A percentile compares a stretch with the other conserved stretches of the same genome.
Conservation (phyloP, 768 basidiomycete genomes). For the Phlebiopsis gigantea region DNA sequence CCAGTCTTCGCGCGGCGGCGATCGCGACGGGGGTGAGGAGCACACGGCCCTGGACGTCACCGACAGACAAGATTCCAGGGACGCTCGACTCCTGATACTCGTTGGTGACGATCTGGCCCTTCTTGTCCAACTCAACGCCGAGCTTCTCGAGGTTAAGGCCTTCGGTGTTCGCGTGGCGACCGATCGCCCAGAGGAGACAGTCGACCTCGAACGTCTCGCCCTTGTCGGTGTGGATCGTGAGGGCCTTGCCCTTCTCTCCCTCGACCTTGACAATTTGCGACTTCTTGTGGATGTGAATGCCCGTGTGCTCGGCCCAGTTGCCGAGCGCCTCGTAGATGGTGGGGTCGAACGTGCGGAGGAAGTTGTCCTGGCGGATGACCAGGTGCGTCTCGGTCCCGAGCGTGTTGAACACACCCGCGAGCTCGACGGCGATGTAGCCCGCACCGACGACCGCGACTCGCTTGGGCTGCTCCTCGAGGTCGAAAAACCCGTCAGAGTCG, state of each 20-base stretch:
- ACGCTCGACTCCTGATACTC: slow-evolving; percentile 85
- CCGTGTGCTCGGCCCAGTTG: slow-evolving; percentile 91
- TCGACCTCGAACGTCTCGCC: slow-evolving; percentile 85
- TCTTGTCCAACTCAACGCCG: slow-evolving; percentile 68
- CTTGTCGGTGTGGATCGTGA: slow-evolving; percentile 71
- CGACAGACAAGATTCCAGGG: slow-evolving; percentile 71
- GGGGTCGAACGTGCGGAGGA: slow-evolving; percentile 92
- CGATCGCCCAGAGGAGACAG: slow-evolving; percentile 90
- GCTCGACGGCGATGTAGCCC: slow-evolving; percentile 96
- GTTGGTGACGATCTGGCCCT: slow-evolving; percentile 86
- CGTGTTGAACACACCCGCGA: slow-evolving; percentile 90
- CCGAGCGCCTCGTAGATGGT: slow-evolving; percentile 78
- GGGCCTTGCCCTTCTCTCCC: slow-evolving; percentile 61
- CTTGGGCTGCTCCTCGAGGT: slow-evolving; percentile 83
- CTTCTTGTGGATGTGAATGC: slow-evolving; percentile 81
- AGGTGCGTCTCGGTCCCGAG: slow-evolving; percentile 91
- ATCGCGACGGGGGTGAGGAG: slow-evolving; percentile 96
- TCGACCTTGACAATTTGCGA: slow-evolving; percentile 73
- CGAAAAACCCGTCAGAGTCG: slow-evolving; percentile 95
- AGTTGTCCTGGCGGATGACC: slow-evolving; percentile 83
- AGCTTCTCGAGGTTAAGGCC: slow-evolving; percentile 71
- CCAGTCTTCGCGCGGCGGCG: slow-evolving; percentile 84
- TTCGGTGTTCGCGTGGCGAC: slow-evolving; percentile 76
- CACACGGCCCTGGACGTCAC: slow-evolving; percentile 91
- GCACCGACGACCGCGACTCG: slow-evolving; percentile 94